phyloP scores from a whole-genome alignment of 306 rosid species.

The Sesbania bispinosa region DNA sequence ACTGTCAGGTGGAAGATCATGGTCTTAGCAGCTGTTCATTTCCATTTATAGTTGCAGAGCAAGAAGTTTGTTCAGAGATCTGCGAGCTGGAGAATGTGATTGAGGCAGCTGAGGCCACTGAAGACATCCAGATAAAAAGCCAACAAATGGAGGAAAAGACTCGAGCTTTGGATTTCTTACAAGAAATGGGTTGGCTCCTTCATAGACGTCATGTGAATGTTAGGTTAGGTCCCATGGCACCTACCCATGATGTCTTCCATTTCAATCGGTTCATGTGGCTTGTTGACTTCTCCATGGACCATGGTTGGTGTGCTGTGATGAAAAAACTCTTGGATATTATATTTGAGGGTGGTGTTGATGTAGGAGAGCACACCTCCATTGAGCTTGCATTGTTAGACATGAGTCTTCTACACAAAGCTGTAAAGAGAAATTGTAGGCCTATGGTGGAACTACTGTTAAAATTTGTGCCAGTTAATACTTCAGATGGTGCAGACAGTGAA shows the following conservation, averaged over 20 bases:
- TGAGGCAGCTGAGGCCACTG: conserved; percentile 37
- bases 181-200: conserved; percentile 86
- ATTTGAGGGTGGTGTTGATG: conserved; percentile 53
- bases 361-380: too few species aligned
- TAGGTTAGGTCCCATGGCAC: conserved; percentile 55
- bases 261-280: conserved; percentile 62
- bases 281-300: too few species aligned
- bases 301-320: too few species aligned
- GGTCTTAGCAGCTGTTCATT: conserved; percentile 71
- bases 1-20: conserved; percentile 69
- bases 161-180: conserved; percentile 64
- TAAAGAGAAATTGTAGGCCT: too few species aligned
- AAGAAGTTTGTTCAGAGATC: conserved; percentile 71
- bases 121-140: conserved; percentile 16
- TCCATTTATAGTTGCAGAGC: conserved; percentile 83
- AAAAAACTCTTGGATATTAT: conserved; percentile 59
- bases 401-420: too few species aligned
- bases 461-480: conserved; percentile 34
- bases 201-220: conserved; percentile 54
- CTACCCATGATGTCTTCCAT: conserved; percentile 44
- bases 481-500: conserved; percentile 25
- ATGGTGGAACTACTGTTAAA: too few species aligned
- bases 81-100: conserved; percentile 53
- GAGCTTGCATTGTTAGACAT: too few species aligned
- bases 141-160: conserved; percentile 46